These are phyloP conservation scores for Coemansia sp. DNA, from an alignment of 192 early-diverging fungal species.

Conservation along the genomic window DNA sequence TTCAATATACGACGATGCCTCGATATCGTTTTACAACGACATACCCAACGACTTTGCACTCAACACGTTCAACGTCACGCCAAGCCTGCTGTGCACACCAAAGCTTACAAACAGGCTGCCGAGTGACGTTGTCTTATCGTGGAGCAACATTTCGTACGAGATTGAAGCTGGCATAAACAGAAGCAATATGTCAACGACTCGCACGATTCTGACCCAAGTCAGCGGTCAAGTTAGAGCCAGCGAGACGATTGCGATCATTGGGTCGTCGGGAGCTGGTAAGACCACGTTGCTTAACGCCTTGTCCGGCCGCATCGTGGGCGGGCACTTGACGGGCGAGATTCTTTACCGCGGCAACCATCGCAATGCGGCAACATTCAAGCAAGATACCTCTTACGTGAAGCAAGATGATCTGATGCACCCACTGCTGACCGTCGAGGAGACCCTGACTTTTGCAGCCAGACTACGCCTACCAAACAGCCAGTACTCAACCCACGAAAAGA, in stretches of 20 bases:
- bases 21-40: constrained; percentile 11
- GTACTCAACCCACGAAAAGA: constrained; percentile 55
- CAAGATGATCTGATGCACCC: constrained; percentile 60
- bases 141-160: constrained; percentile 35
- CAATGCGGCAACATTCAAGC: constrained; percentile 34
- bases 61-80: not conserved
- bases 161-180: constrained; percentile 20
- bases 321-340: constrained; percentile 56
- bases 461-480: constrained; percentile 62
- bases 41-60: constrained; percentile 1
- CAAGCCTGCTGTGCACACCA: not conserved
- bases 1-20: constrained; percentile 10
- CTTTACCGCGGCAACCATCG: constrained; percentile 51
- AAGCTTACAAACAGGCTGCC: not conserved
- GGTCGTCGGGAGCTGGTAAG: constrained; percentile 89
- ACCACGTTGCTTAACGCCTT: constrained; percentile 81
- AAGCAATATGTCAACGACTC: constrained; percentile 6
- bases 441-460: constrained; percentile 69
- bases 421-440: constrained; percentile 75
- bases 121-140: constrained; percentile 24
- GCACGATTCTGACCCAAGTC: constrained; percentile 62
- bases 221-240: constrained; percentile 68
- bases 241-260: constrained; percentile 84
- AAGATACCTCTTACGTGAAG: constrained; percentile 49
- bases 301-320: constrained; percentile 66